phyloP scores from a whole-genome alignment of 2,329 filamentous ascomycete species.

The Penicillium sp. region DNA sequence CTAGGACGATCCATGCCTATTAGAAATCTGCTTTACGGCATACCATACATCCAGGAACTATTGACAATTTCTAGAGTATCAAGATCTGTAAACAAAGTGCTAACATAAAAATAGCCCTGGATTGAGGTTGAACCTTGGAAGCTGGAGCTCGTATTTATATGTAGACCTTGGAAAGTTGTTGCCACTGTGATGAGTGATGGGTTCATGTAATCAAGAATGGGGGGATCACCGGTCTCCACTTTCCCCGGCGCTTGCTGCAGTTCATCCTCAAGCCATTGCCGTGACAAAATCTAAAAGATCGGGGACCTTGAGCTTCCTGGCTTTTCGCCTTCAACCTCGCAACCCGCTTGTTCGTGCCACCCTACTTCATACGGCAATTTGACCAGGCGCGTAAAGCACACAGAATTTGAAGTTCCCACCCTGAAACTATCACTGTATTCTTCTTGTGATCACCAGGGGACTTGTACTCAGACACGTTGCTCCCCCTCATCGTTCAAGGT shows the following conservation, averaged over 20 bases:
- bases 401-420: neutral
- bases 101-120: neutral
- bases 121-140: too few relatives aligned
- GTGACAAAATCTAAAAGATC: neutral
- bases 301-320: neutral
- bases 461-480: neutral
- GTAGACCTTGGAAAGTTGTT: neutral
- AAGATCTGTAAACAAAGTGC: neutral
- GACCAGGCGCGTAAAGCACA: too few relatives aligned
- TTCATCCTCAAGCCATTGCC: neutral
- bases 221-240: neutral
- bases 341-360: too few relatives aligned
- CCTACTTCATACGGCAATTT: too few relatives aligned
- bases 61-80: neutral
- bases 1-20: constrained; percentile 8
- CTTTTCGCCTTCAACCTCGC: neutral
- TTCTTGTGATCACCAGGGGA: neutral
- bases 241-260: neutral
- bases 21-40: constrained; percentile 11
- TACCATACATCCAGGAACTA: constrained; percentile 13
- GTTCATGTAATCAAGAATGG: neutral
- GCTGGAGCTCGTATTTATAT: neutral
- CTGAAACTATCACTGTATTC: neutral
- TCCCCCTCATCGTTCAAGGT: neutral
- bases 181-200: neutral